phyloP scores from a whole-genome alignment of 2,329 filamentous ascomycete species.

The Juglanconis sp. region DNA sequence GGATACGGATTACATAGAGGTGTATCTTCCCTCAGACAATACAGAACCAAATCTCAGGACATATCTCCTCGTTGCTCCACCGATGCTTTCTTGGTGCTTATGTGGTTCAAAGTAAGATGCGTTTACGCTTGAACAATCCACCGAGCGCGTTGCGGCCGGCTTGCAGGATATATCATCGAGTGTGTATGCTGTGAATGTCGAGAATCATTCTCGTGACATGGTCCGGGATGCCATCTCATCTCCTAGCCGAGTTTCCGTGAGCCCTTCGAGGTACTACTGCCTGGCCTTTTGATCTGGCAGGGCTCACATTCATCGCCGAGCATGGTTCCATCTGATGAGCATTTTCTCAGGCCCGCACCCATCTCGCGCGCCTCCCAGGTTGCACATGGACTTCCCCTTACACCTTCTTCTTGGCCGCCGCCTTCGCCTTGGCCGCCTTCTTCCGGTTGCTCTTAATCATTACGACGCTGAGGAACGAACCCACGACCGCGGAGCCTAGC shows the following conservation, averaged over 20 bases:
- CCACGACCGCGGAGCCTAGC: constrained; percentile 87
- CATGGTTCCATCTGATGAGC: not conserved
- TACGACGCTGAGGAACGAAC: constrained; percentile 91
- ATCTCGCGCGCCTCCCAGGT: not conserved
- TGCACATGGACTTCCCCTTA: constrained; percentile 34
- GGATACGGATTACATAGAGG: constrained; percentile 16
- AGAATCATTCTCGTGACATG: not conserved
- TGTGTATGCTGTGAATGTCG: not conserved
- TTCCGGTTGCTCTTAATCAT: constrained; percentile 99
- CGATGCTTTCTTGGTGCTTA: not conserved
- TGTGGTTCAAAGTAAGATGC: not conserved
- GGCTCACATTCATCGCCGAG: not conserved
- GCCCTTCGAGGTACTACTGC: not conserved
- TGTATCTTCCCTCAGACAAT: constrained; percentile 14
- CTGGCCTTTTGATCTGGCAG: not conserved
- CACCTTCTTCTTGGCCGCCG: constrained; percentile 80
- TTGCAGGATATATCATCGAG: not conserved
- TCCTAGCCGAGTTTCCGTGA: not conserved
- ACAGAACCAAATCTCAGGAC: constrained; percentile 3
- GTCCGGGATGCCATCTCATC: not conserved
- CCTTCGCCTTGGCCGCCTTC: constrained; percentile 91
- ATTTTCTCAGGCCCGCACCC: not conserved
- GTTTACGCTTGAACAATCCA: not conserved
- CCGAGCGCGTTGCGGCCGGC: not conserved
- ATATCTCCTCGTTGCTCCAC: not conserved